Conservation (phyloP, 192 early-diverging fungal genomes). For the Umbelopsis sp. region DNA sequence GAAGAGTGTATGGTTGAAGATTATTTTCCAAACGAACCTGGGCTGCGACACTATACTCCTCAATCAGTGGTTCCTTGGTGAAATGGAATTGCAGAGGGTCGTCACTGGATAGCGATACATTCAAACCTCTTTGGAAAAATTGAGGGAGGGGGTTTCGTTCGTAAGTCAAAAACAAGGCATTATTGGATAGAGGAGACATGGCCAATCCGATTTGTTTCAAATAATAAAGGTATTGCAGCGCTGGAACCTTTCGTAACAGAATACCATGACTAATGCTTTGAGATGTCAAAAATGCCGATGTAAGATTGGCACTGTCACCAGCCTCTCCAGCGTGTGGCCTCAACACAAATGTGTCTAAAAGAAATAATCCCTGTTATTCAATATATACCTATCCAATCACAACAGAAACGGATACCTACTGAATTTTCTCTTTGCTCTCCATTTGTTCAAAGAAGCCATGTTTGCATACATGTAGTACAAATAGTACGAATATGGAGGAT, state of each 20-base stretch:
- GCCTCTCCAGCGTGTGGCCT: constrained; percentile 95
- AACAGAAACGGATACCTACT: constrained; percentile 49
- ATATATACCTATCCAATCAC: not conserved
- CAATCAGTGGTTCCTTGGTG: constrained; percentile 95
- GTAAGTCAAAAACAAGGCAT: constrained; percentile 91
- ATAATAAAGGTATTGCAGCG: constrained; percentile 93
- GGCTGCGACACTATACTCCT: constrained; percentile 93
- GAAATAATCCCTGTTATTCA: not conserved
- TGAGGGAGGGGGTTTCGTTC: constrained; percentile 89
- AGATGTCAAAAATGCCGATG: constrained; percentile 83
- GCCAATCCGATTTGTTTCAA: constrained; percentile 94
- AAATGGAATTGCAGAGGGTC: constrained; percentile 97
- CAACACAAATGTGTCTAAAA: constrained; percentile 85
- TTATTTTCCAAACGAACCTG: constrained; percentile 52
- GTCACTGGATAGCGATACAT: constrained; percentile 92
- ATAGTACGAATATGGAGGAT: constrained; percentile 96
- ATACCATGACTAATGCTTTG: constrained; percentile 93
- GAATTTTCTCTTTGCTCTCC: constrained; percentile 71
- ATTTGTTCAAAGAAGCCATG: constrained; percentile 79
- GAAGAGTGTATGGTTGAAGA: not conserved
- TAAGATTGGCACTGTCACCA: constrained; percentile 92
- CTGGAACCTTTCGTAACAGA: constrained; percentile 90
- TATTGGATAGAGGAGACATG: constrained; percentile 97
- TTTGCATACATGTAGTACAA: constrained; percentile 92
- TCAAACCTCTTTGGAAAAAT: constrained; percentile 93